phyloP scores from a whole-genome alignment of 306 rosid species.

The Cercis canadensis region DNA sequence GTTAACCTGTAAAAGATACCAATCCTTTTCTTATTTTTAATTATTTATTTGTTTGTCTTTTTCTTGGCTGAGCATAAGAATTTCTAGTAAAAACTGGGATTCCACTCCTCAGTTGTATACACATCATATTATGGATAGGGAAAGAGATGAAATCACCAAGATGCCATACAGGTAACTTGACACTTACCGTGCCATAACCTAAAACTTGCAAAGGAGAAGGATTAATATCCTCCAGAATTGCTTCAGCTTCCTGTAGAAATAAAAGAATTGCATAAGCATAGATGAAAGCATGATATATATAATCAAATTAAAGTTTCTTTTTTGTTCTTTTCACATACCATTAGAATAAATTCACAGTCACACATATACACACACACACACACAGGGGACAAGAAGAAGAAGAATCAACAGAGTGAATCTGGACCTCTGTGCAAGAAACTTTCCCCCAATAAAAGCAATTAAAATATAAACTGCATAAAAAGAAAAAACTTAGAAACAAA shows the following conservation, averaged over 20 bases:
- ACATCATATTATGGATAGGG: slow-evolving; percentile 11
- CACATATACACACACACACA: too few relatives aligned
- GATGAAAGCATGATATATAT: neutral
- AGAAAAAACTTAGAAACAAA: too few relatives aligned
- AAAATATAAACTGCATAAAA: too few relatives aligned
- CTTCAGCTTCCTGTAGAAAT: slow-evolving; percentile 88
- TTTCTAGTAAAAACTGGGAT: slow-evolving; percentile 24
- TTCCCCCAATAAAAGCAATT: too few relatives aligned
- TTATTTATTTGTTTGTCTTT: neutral
- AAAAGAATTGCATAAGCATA: slow-evolving; percentile 33
- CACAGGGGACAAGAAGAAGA: neutral
- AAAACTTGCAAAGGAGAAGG: slow-evolving; percentile 74
- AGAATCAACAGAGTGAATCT: neutral
- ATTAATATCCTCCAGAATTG: slow-evolving; percentile 76
- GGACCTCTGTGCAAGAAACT: too few relatives aligned
- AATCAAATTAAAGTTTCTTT: slow-evolving; percentile 21
- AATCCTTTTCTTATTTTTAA: neutral
- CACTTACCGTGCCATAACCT: slow-evolving; percentile 80
- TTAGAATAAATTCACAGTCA: neutral
- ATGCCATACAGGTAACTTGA: slow-evolving; percentile 34
- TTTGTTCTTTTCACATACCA: slow-evolving; percentile 4
- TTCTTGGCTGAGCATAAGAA: neutral
- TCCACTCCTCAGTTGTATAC: slow-evolving; percentile 17
- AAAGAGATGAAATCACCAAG: slow-evolving; percentile 18
- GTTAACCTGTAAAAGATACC: too few relatives aligned